These are phyloP conservation scores for Tricladium varicosporioides DNA, from an alignment of 2,329 filamentous ascomycete species.

Conservation along the genomic window DNA sequence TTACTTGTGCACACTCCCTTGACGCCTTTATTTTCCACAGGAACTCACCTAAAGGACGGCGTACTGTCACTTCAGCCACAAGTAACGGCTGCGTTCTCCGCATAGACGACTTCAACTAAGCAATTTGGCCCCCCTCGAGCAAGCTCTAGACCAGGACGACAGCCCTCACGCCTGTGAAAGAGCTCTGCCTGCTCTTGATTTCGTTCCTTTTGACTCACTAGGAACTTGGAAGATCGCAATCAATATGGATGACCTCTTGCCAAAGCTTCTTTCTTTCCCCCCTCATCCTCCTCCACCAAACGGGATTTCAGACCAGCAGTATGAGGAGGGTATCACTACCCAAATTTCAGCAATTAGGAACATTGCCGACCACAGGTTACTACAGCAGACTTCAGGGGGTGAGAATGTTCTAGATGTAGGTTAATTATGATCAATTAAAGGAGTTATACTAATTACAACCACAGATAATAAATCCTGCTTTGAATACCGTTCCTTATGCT, in stretches of 20 bases:
- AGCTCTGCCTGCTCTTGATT: no score
- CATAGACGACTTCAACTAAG: neutral
- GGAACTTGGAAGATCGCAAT: neutral
- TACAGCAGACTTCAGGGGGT: conserved; percentile 33
- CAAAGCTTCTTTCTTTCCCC: conserved; percentile 39
- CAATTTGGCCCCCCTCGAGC: neutral
- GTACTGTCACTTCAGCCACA: no score
- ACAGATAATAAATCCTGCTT: conserved; percentile 45
- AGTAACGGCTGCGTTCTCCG: no score
- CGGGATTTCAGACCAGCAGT: conserved; percentile 38
- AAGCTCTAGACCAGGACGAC: neutral
- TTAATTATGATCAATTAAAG: neutral
- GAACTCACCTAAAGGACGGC: no score
- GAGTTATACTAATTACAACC: conserved; percentile 11
- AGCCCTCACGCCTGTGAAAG: neutral
- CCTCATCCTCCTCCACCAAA: conserved; percentile 35
- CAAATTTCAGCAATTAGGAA: conserved; percentile 39
- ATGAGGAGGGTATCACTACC: conserved; percentile 42
- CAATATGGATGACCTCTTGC: conserved; percentile 36
- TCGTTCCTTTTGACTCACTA: no score
- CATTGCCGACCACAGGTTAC: conserved; percentile 34
- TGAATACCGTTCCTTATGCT: conserved; percentile 59
- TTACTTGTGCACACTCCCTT: no score
- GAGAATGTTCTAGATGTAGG: conserved; percentile 39
- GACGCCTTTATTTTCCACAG: no score